Base-by-base conservation (phyloP, 2,329 filamentous ascomycete genomes). In the Botrytis fragariae region DNA sequence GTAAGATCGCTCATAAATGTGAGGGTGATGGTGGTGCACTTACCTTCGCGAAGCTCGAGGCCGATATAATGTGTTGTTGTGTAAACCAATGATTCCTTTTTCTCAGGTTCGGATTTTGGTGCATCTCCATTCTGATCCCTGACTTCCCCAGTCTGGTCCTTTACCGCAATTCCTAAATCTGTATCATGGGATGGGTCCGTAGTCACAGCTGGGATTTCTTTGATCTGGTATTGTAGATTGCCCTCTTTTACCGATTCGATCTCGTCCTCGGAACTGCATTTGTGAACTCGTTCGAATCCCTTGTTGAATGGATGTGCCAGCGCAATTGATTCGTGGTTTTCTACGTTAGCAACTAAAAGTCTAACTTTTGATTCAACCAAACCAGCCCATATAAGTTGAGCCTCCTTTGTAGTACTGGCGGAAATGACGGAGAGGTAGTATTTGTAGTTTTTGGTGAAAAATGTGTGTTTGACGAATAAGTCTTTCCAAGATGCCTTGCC, bases 51-150 rank as follows among this genome's bases (percentile, higher is more conserved):
- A 72, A 98, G 84, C 78, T 95, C 92, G 65, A 98, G 86, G 51
- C 96, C 96, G 80, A 99, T 94, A 81, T 98, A 99, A 82, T 95
- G 95, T 1, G 95, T 98, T 37, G 94, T 94, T 0, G 95, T 98
- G 81, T 93, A 97, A 42, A 98, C 84, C 72, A 79, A 79, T 20
- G 78, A 79, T 29, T 75, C 69, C 59, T 78, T 77, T 44, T 78
- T 77, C 48, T 81, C 80, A 71, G 77, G 75, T 35, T 81, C 78
- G 73, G 77, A 75, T 32, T 81, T 78, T 74, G 84, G 29, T 29
- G 44, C 83, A 44, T 48, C 54, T 37, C 63, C 71, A 48, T 69
- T 72, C 45, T 82, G 81, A 22, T 84, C 79, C 65, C 85, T 84
- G 20, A 48, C 45, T 48, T 60, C 54, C 29, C 63, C 71, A 39